Conservation (phyloP, 1,139 yeast species). For the Pichia sp. region DNA sequence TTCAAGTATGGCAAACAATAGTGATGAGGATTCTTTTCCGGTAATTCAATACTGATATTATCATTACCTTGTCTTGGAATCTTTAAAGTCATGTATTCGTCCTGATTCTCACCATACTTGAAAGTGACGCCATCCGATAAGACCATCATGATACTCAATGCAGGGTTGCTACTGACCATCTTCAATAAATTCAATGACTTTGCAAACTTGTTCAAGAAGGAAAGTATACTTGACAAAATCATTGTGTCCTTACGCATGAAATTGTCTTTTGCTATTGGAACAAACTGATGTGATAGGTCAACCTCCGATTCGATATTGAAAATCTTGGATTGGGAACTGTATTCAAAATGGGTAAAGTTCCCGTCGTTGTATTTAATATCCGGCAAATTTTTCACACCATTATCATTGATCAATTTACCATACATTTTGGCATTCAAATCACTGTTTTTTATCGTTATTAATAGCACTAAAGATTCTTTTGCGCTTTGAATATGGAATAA, state of each 20-base stretch:
- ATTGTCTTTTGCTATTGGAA: not conserved
- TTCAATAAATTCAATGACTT: slow-evolving; percentile 27
- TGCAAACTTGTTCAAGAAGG: slow-evolving; percentile 26
- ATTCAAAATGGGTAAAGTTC: slow-evolving; percentile 23
- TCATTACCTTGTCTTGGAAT: slow-evolving; percentile 16
- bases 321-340: slow-evolving; percentile 24
- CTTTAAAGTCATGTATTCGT: slow-evolving; percentile 27
- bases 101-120: slow-evolving; percentile 27
- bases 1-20: slow-evolving; percentile 23
- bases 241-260: slow-evolving; percentile 6
- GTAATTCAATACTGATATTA: slow-evolving; percentile 24
- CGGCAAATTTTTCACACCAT: slow-evolving; percentile 24
- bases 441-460: slow-evolving; percentile 22
- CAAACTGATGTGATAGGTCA: slow-evolving; percentile 23
- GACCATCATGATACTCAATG: slow-evolving; percentile 25
- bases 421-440: slow-evolving; percentile 26
- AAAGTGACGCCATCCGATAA: slow-evolving; percentile 27
- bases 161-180: slow-evolving; percentile 26
- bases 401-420: slow-evolving; percentile 28
- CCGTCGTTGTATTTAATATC: slow-evolving; percentile 25
- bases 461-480: slow-evolving; percentile 28
- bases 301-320: slow-evolving; percentile 28
- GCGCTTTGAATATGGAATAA: slow-evolving; percentile 30
- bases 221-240: slow-evolving; percentile 23
- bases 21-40: slow-evolving; percentile 28